Evolutionary conservation across 1,139 yeast species (phyloP).

Genomic region (Zygosaccharomyces sapae): DNA sequence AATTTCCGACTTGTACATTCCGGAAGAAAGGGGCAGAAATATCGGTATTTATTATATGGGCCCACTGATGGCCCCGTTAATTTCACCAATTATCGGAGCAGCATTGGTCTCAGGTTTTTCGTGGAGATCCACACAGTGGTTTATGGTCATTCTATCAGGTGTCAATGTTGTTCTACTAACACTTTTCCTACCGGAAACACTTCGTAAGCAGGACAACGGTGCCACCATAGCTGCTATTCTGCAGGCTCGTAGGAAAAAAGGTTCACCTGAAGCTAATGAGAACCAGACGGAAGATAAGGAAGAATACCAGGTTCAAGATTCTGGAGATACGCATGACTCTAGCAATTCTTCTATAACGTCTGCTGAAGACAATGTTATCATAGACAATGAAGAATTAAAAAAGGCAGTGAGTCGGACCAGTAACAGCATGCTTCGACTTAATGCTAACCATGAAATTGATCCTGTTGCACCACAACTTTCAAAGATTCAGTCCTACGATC

Average conservation of each 20-base stretch:
- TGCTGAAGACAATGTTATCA: conserved; percentile 19
- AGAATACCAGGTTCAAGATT: conserved; percentile 19
- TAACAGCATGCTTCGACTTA: conserved; percentile 19
- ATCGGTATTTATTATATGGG: conserved; percentile 82
- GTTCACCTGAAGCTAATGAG: not conserved
- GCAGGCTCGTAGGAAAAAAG: conserved; percentile 35
- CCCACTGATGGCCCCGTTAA: conserved; percentile 73
- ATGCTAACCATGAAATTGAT: conserved; percentile 19
- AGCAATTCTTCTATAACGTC: conserved; percentile 9
- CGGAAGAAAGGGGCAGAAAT: conserved; percentile 70
- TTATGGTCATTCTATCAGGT: conserved; percentile 65
- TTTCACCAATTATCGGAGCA: conserved; percentile 82
- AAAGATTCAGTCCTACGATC: conserved; percentile 31
- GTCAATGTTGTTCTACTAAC: conserved; percentile 47
- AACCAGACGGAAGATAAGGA: conserved; percentile 11
- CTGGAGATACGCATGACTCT: conserved; percentile 8
- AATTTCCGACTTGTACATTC: conserved; percentile 65
- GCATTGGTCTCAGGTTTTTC: conserved; percentile 68
- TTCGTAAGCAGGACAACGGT: conserved; percentile 51
- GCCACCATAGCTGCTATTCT: conserved; percentile 46
- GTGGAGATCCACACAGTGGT: conserved; percentile 91
- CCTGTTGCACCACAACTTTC: conserved; percentile 36
- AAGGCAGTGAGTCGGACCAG: conserved; percentile 18
- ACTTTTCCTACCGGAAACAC: conserved; percentile 70
- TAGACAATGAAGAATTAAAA: conserved; percentile 21